Conservation (phyloP, 306 rosid genomes). For the Gastrolobium bilobum region DNA sequence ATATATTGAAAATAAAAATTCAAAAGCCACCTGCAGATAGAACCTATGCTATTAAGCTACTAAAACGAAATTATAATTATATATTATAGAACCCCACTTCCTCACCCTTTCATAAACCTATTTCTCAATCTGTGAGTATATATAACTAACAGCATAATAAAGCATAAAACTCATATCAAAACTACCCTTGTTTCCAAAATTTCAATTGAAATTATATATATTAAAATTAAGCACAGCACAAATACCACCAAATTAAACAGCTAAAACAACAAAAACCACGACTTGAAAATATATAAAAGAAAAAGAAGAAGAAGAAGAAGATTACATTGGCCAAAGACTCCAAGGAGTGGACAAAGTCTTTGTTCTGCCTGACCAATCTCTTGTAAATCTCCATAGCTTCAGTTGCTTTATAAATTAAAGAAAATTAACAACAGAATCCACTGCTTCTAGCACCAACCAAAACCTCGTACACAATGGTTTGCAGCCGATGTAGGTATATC, state of each 20-base stretch:
- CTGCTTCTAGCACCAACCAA: no score
- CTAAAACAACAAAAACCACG: not conserved
- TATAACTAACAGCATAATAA: not conserved
- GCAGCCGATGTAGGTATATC: no score
- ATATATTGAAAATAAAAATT: not conserved
- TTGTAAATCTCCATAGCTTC: slow-evolving; percentile 68
- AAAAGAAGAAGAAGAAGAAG: not conserved
- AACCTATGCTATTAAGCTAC: not conserved
- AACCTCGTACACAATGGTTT: no score
- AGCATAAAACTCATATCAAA: not conserved
- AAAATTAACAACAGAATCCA: no score
- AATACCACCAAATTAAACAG: not conserved
- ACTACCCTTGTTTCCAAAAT: not conserved
- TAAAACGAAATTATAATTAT: not conserved
- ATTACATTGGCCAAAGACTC: slow-evolving; percentile 78
- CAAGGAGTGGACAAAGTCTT: slow-evolving; percentile 68
- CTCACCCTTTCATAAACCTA: not conserved
- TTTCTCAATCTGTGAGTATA: not conserved
- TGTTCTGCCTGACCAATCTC: slow-evolving; percentile 69
- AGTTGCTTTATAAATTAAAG: no score
- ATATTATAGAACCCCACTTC: not conserved
- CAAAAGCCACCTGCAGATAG: not conserved
- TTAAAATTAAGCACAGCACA: slow-evolving; percentile 10
- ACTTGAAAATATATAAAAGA: not conserved
- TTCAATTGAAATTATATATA: not conserved